phyloP scores from a whole-genome alignment of 1,284 basidiomycete genomes.

The Vanrija sp. region DNA sequence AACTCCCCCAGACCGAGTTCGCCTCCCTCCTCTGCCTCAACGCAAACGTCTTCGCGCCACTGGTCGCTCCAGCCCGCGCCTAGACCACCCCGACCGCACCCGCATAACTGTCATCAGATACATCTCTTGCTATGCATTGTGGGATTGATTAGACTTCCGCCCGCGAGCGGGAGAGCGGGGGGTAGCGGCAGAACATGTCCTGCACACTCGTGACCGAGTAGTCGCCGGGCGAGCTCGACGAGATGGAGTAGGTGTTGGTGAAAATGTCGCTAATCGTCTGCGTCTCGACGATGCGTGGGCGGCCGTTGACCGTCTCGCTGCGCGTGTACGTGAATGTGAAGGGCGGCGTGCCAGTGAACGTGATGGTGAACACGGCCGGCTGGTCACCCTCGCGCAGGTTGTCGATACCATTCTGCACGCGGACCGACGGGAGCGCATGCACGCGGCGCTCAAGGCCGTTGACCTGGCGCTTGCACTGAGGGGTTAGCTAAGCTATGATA shows the following conservation, averaged over 20 bases:
- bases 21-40: slow-evolving; percentile 8
- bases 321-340: slow-evolving; percentile 94
- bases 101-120: too few relatives aligned
- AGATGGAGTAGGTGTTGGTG: slow-evolving; percentile 76
- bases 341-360: slow-evolving; percentile 81
- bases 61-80: slow-evolving; percentile 3
- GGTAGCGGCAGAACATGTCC: slow-evolving; percentile 78
- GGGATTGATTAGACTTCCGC: too few relatives aligned
- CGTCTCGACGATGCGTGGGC: slow-evolving; percentile 70
- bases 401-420: slow-evolving; percentile 81
- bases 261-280: slow-evolving; percentile 72
- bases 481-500: neutral
- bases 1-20: slow-evolving; percentile 10
- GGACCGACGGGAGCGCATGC: slow-evolving; percentile 79
- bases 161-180: slow-evolving; percentile 47
- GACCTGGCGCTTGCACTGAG: slow-evolving; percentile 69
- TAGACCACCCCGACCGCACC: too few relatives aligned
- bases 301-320: slow-evolving; percentile 45
- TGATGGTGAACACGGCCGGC: slow-evolving; percentile 81
- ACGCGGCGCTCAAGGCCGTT: slow-evolving; percentile 72
- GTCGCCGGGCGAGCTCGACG: slow-evolving; percentile 78
- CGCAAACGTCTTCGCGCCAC: slow-evolving; percentile 11
- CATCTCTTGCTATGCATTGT: too few relatives aligned
- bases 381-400: slow-evolving; percentile 89
- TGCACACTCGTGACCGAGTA: slow-evolving; percentile 72